Conservation (phyloP, 2,329 filamentous ascomycete species). For the Pyricularia pennisetigena region DNA sequence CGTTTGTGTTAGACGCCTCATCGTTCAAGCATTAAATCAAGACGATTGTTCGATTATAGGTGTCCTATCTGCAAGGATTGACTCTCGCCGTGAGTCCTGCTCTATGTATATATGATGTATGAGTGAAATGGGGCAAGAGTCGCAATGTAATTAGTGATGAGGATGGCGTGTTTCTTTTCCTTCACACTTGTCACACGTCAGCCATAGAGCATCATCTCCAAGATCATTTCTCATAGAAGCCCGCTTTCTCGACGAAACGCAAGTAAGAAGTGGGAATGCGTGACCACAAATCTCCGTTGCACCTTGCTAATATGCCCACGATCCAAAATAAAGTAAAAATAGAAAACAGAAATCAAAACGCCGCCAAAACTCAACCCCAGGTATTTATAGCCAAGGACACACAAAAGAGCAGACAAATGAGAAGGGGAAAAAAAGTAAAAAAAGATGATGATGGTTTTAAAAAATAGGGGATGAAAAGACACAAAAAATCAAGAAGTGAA, state of each 20-base stretch:
- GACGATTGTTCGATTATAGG: too few species aligned
- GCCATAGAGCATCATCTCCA: background rate
- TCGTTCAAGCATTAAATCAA: too few species aligned
- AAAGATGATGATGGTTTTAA: background rate
- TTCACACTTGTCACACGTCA: background rate
- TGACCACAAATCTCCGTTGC: background rate
- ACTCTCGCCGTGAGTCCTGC: too few species aligned
- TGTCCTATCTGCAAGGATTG: too few species aligned
- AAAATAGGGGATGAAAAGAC: background rate
- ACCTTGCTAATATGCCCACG: background rate
- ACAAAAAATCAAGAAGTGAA: background rate
- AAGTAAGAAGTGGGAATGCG: background rate
- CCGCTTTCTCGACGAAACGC: background rate
- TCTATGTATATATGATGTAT: too few species aligned
- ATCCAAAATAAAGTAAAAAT: background rate
- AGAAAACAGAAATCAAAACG: background rate
- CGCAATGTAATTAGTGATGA: too few species aligned
- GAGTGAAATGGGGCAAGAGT: too few species aligned
- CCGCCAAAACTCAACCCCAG: background rate
- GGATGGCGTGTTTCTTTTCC: background rate
- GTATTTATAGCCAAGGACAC: background rate
- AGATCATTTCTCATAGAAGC: background rate
- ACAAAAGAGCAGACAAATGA: background rate
- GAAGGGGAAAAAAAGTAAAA: background rate
- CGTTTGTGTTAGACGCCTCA: background rate